Base-by-base conservation (phyloP, 2,329 filamentous ascomycete genomes). In the Venturiaceae sp. region DNA sequence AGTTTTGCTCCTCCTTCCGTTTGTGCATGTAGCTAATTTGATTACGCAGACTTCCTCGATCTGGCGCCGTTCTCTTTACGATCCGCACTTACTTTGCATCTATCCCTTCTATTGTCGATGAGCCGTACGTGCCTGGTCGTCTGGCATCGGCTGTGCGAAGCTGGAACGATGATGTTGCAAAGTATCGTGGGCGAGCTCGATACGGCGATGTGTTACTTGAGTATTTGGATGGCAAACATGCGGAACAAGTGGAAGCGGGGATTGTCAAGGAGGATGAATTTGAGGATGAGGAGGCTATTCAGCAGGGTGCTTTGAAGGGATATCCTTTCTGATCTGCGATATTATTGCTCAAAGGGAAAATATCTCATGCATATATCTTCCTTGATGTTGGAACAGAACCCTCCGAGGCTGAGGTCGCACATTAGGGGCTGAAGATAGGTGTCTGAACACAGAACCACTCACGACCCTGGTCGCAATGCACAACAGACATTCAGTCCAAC, bases 71-170 rank as follows among this genome's bases (percentile, higher is more conserved):
- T 9, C 81, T 86, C 3, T 92, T 92, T 65, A 92, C 88, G 0
- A 90, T 92, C 55, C 76, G 88, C 13, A 92, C 88, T 0, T 92
- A 92, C 69, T 91, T 92, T 66, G 81, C 85, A 60, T 87, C 86
- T 0, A 72, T 92, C 32, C 84, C 78, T 0, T 83, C 85, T 16
- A 80, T 92, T 60, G 83, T 74, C 0, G 70, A 82, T 68, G 88
- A 92, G 72, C 82, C 84, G 19, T 88, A 88, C 68, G 88, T 95
- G 0, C 89, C 90, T 0, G 89, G 90, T 0, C 72, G 90, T 34
- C 69, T 95, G 66, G 90, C 90, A 2, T 89, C 86, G 64, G 89
- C 88, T 5, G 74, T 95, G 3, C 76, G 90, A 39, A 92, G 88
- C 69, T 94, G 90, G 90, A 88, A 86, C 1, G 83, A 86, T 46